Evolutionary conservation across 345 rosid genomes (phyloP), one percentile per base, ranked within the genome.

Genomic region (Eucalyptus polybractea): DNA sequence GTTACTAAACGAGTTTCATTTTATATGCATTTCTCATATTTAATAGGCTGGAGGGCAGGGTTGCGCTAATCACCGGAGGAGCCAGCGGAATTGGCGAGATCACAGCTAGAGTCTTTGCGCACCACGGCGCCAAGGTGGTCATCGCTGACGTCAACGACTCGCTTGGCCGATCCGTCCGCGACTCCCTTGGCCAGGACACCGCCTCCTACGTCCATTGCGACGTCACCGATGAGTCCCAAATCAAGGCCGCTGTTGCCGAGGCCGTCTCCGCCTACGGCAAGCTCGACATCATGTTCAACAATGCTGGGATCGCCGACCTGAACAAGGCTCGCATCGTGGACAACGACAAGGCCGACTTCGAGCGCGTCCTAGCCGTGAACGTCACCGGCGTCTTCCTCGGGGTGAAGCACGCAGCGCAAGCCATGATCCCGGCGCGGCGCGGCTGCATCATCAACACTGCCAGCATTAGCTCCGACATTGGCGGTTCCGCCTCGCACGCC

Each of bases 221-320:
- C 45, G 92, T 91, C n/a, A 91, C 94, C 13, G 33, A 93, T 45
- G 94, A 92, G 58, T 65, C 87, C 67, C 91, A 94, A 0, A 53
- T 92, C 7, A 81, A 88, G 89, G 87, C 40, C 24, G 91, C 91
- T 5, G 90, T 93, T 6, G 91, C 90, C 86, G 62, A 6, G 45
- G 90, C 93, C 7, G 92, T 94, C 56, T 65, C 92, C 4, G 69
- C 87, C 40, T 42, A 91, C 16, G 94, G 94, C 37, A 92, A 91
- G 90, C 92, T 93, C 4, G 93, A 93, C 91, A 89, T 92, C 49
- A 91, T 92, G 95, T 89, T 92, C 91, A 93, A 92, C 90, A 92
- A 93, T 9, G 94, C 93, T 13, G 93, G 94, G 89, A 91, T 92
- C 42, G 67, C 47, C 8, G 93, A 88, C 14, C 16, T 21, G 6